Percentiles rank a stretch among this genome's conserved stretches.
Evolutionary conservation across 75 land plant species (phyloP).

Genomic region (Selaginella tamariscina): DNA sequence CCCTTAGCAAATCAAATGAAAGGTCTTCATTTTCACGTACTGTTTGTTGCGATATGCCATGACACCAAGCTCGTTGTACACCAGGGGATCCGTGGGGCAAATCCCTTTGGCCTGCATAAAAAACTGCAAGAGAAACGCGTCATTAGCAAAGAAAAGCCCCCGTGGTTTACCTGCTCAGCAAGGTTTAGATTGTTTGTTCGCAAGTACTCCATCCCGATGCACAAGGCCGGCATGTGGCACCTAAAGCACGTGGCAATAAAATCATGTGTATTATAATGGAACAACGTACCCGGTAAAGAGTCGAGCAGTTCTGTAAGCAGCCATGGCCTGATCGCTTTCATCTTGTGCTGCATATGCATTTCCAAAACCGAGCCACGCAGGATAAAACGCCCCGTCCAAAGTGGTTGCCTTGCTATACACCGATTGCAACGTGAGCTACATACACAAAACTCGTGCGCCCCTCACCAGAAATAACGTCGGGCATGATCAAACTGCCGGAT

Average conservation of each 20-base stretch:
- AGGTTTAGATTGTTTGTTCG: conserved; percentile 90
- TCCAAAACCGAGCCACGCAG: conserved; percentile 95
- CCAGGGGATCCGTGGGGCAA: conserved; percentile 89
- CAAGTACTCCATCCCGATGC: conserved; percentile 96
- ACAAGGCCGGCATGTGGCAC: conserved; percentile 81
- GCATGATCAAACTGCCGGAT: conserved; percentile 88
- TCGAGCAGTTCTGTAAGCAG: conserved; percentile 77
- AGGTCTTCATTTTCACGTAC: conserved; percentile 34
- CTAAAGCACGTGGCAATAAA: conserved; percentile 26
- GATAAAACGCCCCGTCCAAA: conserved; percentile 79
- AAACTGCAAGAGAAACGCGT: conserved; percentile 39
- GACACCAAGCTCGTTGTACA: conserved; percentile 90
- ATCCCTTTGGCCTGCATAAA: conserved; percentile 77
- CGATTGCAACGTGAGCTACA: too few species aligned
- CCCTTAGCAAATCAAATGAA: too few species aligned
- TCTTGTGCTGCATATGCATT: conserved; percentile 96
- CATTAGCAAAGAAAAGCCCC: too few species aligned
- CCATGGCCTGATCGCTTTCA: conserved; percentile 97
- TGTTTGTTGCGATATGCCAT: conserved; percentile 86
- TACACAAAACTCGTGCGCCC: background rate
- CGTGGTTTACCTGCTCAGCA: conserved; percentile 83
- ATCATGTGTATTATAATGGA: background rate
- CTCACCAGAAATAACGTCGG: conserved; percentile 74
- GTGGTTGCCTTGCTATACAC: conserved; percentile 86
- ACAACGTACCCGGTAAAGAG: conserved; percentile 78